Evolutionary conservation across 2,329 filamentous ascomycete species (phyloP), one percentile per base, ranked within the genome.

Genomic region (Pseudogymnoascus sp.): DNA sequence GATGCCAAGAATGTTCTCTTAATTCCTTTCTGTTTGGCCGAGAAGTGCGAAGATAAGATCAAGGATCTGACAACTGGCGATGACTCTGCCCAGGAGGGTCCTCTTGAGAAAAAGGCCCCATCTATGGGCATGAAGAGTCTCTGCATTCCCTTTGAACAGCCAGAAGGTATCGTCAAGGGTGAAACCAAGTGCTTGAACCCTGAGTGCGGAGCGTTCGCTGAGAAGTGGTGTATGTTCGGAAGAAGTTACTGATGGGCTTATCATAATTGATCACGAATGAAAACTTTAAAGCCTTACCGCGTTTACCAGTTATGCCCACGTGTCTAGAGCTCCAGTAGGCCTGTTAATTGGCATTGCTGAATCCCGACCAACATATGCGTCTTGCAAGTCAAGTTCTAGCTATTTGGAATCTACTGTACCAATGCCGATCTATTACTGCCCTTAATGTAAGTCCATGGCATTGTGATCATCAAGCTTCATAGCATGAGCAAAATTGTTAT

Each of bases 221-320:
- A 93, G 80, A 84, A 87, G 71, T 97, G 90, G 88, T 89, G 90
- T 75, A 88, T 97, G 86, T 97, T 97, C 76, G 93, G 93, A 70
- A 82, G 88, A 77, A 88, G 60, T 69, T 73, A 73, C 60, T 73
- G 60, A 44, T 54, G 47, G 29, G 47, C n/a, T 54, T 33, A 54
- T 33, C 21, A 54, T 33, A 54, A 54, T 33, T 33, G 29, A 54
- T 33, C 47, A 54, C n/a, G 21, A 54, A 54, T 33, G 47, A 33
- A 54, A 54, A 54, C 47, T 17, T 54, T 8, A 11, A 54, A 54
- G 47, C 29, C 47, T 54, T 54, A 29, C 29, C 47, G 3, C 29
- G 33, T 54, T 54, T 21, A 17, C 13, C 15, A 13, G 47, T 13
- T 33, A 54, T 54, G n/a, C 29, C 47, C 15, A 33, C 26, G 31